Evolutionary conservation across 2,329 filamentous ascomycete species (phyloP), one percentile per base, ranked within the genome.

Genomic region (Arachnomyces sp.): DNA sequence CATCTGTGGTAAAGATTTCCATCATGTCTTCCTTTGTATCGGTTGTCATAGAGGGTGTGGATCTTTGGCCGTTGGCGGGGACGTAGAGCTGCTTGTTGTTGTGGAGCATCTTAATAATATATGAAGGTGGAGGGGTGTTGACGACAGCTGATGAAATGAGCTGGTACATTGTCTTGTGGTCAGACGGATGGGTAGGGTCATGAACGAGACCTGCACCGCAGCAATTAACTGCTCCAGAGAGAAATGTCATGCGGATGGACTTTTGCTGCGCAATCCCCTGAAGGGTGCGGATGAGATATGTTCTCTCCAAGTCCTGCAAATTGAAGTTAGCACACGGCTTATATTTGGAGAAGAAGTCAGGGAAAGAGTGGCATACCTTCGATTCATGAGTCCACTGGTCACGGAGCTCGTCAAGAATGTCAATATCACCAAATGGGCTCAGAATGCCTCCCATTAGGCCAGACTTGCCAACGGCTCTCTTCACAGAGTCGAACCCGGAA

Each of bases 11-110:
- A 75, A 98, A 98, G 51, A 98, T 93, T 69, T 98, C 92, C 85
- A 98, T 94, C 92, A 98, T 98, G 66, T 98, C 92, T 63, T 98
- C 92, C 65, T 98, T 96, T 34, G 92, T 98, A 61, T 98, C 92
- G 2, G 82, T 83, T 1, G 84, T 81, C 49, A 62, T 55, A 7
- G 78, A 77, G 42, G 87, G 80, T 1, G 74, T 73, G 44, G 71
- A 75, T 48, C 78, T 72, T 51, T 81, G 77, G n/a, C 90, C 90
- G 62, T 98, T 98, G 40, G 77, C 74, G 0, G 92, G 92, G 40
- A 98, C 75, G 62, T 95, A 98, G 18, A 96, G 78, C 29, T 85
- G 78, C 63, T 90, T 92, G 67, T 89, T 90, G 71, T 84, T 92
- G 72, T 96, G 88, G n/a, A 98, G 80, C 56, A 98, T 77, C 62